A percentile compares a stretch with the other conserved stretches of the same genome.
These are phyloP conservation scores for Vicia faba DNA, from an alignment of 306 rosid species.

Conservation along the genomic window DNA sequence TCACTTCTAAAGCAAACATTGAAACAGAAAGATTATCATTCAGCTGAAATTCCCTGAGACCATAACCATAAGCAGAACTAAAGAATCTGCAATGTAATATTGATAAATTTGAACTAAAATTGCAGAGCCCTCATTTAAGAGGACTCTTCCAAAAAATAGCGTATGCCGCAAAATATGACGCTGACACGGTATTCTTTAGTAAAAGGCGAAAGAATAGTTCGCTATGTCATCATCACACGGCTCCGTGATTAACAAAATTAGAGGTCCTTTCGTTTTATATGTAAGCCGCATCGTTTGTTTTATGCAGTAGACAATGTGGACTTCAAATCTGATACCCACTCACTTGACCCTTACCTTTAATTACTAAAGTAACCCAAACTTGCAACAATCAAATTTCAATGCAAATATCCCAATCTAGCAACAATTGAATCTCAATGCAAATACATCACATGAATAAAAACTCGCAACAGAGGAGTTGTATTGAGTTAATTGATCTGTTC, in stretches of 20 bases:
- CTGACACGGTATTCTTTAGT: conserved; percentile 50
- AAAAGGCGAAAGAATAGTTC: conserved; percentile 56
- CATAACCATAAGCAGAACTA: too few species aligned
- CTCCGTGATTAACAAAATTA: rapidly evolving
- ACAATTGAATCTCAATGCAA: too few species aligned
- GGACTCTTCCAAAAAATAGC: background rate
- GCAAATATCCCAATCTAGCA: too few species aligned
- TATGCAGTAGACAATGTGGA: background rate
- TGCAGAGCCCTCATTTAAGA: background rate
- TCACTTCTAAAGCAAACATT: too few species aligned
- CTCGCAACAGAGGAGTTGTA: too few species aligned
- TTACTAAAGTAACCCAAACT: too few species aligned
- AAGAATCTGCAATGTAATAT: too few species aligned
- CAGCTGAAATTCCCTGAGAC: too few species aligned
- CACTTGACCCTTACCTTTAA: too few species aligned
- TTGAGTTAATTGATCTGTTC: background rate
- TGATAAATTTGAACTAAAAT: background rate
- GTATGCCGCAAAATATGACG: background rate
- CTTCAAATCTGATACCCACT: background rate
- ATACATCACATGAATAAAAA: too few species aligned
- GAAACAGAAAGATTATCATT: too few species aligned
- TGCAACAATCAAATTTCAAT: too few species aligned
- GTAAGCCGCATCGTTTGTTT: background rate
- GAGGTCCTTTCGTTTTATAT: background rate
- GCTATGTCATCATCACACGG: conserved; percentile 29